Base-by-base conservation (phyloP, 192 early-diverging fungal genomes). In the Gorgonomyces haynaldii region DNA sequence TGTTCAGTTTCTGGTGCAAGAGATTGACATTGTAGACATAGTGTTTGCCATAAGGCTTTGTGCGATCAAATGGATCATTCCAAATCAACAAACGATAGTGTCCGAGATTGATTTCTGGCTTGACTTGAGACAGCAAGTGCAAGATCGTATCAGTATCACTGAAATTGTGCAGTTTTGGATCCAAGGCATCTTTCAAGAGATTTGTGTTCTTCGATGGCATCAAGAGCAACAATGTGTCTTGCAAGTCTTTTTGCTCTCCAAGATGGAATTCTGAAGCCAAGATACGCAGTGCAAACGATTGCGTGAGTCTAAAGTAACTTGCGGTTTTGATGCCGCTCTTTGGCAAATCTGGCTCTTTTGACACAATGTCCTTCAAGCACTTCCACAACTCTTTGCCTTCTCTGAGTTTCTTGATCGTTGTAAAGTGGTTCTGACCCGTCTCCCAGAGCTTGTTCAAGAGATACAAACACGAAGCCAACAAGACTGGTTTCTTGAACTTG, bases 371-470 rank as follows among this genome's bases (percentile, higher is more conserved):
- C 7, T 32, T 26, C 0, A 72, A 30, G 25, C 12, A 27, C 9
- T 41, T 35, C 69, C 69, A 72, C 47, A 72, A 64, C 8, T 38
- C 45, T 4, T 34, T 16, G 25, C 44, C 13, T 5, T 36, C 16
- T 19, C 59, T 48, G 4, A 67, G 13, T 9, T 29, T 50, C 13
- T 53, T 42, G 19, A 72, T 17, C 6, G 62, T 43, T 15, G 19
- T 26, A 19, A 55, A 50, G 36, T 59, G 55, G 19, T 67, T 46
- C 21, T 51, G 47, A 1, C 51, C 58, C 26, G 47, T 54, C 22
- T 47, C 42, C 69, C 69, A 72, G 6, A 72, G 37, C 1, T 43
- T 50, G 29, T 64, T 51, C 17, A 67, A 23, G 3, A 72, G 35
- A 4, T 44, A 36, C 40, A 62, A 42, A 3, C 42, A 50, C 6